Base-by-base conservation (phyloP, 768 basidiomycete genomes). In the Mycena pura region DNA sequence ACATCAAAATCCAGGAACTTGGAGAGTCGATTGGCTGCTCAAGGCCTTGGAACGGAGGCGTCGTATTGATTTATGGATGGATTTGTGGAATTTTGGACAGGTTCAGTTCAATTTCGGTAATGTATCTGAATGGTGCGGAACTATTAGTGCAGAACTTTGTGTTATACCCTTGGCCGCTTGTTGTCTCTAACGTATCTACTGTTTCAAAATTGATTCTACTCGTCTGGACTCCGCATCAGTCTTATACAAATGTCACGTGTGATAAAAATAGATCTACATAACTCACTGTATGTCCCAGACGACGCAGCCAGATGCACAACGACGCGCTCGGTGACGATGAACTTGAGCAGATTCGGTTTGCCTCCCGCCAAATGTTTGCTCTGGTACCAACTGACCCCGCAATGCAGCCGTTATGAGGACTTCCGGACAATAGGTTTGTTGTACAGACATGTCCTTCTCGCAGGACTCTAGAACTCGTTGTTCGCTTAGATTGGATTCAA, bases 391-490 rank as follows among this genome's bases (percentile, higher is more conserved):
- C 62, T 57, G 66, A 75, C 32, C 63, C n/a, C 51, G 38, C 65
- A 25, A 13, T 24, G 15, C 24, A 95, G 95, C 65, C 92, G 92
- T 60, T 96, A 96, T 79, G 92, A 96, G 74, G 95, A 97, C 78
- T 97, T 97, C 72, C 90, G 89, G 41, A 96, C 95, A 6, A 95
- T 97, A 77, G 95, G 95, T 93, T 70, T 67, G 81, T 74, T 48
- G 25, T 52, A 40, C 54, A 19, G 47, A 25, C 15, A 46, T 49
- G 47, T 56, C 13, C 40, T 25, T 5, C 19, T 6, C 19, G 29
- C 24, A 3, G n/a, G 9, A 14, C 19, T 10, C 13, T 41, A 8
- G 28, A 43, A 22, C 28, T 41, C 22, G 31, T 50, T 56, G 61
- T 52, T 38, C 63, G 27, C 53, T 64, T 22, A 51, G 96, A 99